These are phyloP conservation scores for Gossypium turneri DNA, from an alignment of 345 rosid species.

Conservation along the genomic window DNA sequence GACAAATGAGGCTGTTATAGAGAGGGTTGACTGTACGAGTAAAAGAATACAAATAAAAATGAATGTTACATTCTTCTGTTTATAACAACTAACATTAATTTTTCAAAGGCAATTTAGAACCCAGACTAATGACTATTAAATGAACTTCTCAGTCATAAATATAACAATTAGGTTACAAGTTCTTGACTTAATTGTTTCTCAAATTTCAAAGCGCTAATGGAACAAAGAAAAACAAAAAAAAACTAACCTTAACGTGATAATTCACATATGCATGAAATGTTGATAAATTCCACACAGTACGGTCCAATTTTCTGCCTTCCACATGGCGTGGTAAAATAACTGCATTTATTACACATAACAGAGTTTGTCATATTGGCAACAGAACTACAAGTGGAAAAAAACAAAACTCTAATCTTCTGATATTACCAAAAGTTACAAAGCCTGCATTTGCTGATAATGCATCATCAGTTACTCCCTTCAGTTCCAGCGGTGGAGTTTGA, in stretches of 20 bases:
- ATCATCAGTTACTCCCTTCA: conserved; percentile 68
- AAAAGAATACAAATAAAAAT: background rate
- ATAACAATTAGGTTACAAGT: background rate
- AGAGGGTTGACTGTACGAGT: background rate
- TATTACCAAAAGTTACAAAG: conserved; percentile 89
- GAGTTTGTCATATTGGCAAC: conserved; percentile 16
- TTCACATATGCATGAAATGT: conserved; percentile 95
- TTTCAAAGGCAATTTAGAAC: background rate
- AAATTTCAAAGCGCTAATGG: background rate
- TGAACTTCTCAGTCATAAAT: background rate
- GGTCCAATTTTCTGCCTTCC: conserved; percentile 82
- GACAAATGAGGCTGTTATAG: too few relatives aligned
- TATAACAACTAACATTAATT: background rate
- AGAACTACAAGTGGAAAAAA: conserved; percentile 1
- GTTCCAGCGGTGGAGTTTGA: conserved; percentile 60
- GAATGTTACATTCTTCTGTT: background rate
- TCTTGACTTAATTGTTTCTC: background rate
- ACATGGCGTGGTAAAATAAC: conserved; percentile 87
- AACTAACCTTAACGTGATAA: conserved; percentile 85
- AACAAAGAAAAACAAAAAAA: background rate
- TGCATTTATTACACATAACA: conserved; percentile 28
- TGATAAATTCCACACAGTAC: conserved; percentile 82
- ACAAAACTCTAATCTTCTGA: background rate
- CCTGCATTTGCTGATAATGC: conserved; percentile 87
- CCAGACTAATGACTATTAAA: background rate